Evolutionary conservation across 495 filamentous ascomycete genomes (phyloP).

Genomic region (Trichoderma orchidacearum): DNA sequence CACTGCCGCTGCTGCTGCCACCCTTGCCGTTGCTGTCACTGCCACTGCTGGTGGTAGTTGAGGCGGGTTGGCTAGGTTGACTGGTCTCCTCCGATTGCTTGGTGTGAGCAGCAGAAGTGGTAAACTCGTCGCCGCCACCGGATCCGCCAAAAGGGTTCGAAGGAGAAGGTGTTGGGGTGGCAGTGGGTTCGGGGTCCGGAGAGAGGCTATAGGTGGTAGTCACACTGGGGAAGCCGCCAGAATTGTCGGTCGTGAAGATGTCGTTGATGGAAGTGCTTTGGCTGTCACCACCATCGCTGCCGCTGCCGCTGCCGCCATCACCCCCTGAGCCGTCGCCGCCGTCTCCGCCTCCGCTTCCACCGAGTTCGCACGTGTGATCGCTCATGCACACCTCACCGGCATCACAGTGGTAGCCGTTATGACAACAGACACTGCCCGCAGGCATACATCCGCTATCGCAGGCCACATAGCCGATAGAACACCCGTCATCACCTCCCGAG

Average conservation of each 20-base stretch:
- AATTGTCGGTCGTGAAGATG: background rate
- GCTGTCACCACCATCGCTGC: background rate
- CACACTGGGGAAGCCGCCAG: background rate
- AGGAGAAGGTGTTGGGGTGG: background rate
- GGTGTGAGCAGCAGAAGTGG: background rate
- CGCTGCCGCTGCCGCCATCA: constrained; percentile 1
- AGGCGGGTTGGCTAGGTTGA: no score
- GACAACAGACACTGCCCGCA: constrained; percentile 8
- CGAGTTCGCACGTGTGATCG: background rate
- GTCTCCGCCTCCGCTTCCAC: background rate
- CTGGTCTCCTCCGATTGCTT: no score
- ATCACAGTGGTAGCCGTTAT: constrained; percentile 10
- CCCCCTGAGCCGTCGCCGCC: constrained; percentile 1
- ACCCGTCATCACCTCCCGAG: background rate
- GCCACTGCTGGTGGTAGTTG: background rate
- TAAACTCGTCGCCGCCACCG: background rate
- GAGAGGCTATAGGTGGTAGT: background rate
- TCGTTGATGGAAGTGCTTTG: background rate
- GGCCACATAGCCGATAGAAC: background rate
- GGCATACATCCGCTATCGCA: constrained; percentile 10
- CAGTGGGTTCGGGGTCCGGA: background rate
- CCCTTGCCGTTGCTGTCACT: background rate
- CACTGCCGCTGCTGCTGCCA: background rate
- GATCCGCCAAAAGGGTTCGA: background rate
- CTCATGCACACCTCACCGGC: constrained; percentile 6